Percentiles rank a stretch among this genome's conserved stretches.
These are phyloP conservation scores for Nemophila menziesii DNA, from an alignment of 257 asterid species.

Conservation along the genomic window DNA sequence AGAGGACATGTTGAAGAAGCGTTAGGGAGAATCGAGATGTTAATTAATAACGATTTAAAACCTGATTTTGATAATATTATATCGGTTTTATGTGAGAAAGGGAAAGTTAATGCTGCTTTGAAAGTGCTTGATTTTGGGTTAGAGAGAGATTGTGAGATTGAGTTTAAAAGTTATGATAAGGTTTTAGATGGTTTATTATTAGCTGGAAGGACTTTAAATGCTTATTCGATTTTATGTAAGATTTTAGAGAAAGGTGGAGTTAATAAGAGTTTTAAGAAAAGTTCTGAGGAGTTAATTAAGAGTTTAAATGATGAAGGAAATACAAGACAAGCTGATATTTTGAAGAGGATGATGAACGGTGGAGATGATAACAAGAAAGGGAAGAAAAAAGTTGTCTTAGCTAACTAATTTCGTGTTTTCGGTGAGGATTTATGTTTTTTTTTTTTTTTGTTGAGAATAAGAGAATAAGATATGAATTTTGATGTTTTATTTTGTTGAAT, in stretches of 20 bases:
- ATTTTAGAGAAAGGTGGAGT: conserved; percentile 67
- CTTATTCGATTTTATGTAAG: conserved; percentile 68
- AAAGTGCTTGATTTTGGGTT: conserved; percentile 61
- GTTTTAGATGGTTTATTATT: conserved; percentile 73
- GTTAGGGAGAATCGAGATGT: conserved; percentile 68
- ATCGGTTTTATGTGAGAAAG: conserved; percentile 57
- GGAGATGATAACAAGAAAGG: conserved; percentile 51
- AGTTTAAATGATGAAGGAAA: conserved; percentile 69
- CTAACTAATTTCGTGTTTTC: conserved; percentile 9
- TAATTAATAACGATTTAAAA: conserved; percentile 54
- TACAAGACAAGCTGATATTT: conserved; percentile 80
- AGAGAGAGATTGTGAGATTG: conserved; percentile 45
- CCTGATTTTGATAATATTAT: conserved; percentile 54
- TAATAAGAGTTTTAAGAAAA: conserved; percentile 39
- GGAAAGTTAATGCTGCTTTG: conserved; percentile 67
- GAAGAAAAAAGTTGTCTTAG: conserved; percentile 31
- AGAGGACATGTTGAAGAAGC: conserved; percentile 98
- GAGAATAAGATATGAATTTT: background rate
- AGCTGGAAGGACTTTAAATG: conserved; percentile 82
- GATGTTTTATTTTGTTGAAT: background rate
- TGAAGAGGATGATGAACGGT: conserved; percentile 50
- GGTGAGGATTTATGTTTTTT: background rate
- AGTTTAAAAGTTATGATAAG: conserved; percentile 54
- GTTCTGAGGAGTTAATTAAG: conserved; percentile 69
- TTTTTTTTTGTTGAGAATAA: background rate